These are phyloP conservation scores for Heterobasidion occidentale DNA, from an alignment of 1,284 basidiomycete species.

Conservation along the genomic window DNA sequence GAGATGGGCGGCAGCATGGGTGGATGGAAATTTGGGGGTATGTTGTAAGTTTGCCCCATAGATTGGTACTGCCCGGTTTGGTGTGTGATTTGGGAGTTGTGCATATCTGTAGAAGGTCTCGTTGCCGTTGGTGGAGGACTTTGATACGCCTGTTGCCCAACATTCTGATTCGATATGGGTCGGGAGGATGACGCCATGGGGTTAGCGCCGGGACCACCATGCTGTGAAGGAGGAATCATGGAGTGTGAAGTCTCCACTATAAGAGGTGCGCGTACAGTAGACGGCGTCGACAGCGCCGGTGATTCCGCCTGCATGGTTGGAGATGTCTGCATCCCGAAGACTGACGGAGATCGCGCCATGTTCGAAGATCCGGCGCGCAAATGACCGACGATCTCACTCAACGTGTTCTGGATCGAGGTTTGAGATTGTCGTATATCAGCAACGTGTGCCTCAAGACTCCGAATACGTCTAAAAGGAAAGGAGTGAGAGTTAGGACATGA, in stretches of 20 bases:
- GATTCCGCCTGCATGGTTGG: constrained; percentile 53
- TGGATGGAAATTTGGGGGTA: constrained; percentile 22
- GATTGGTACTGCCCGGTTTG: constrained; percentile 11
- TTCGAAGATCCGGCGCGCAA: constrained; percentile 44
- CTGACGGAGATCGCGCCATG: constrained; percentile 52
- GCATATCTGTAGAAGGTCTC: constrained; percentile 3
- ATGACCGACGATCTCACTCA: constrained; percentile 71
- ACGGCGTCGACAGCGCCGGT: constrained; percentile 56
- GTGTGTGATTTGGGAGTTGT: constrained; percentile 8
- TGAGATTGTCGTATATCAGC: constrained; percentile 68
- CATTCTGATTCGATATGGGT: background rate
- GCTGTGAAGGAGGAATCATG: constrained; percentile 15
- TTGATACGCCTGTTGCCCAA: constrained; percentile 16
- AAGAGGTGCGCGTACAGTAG: constrained; percentile 26
- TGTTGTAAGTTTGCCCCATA: constrained; percentile 12
- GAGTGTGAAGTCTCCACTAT: constrained; percentile 27
- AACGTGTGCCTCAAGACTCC: constrained; percentile 78
- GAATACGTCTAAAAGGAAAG: constrained; percentile 59
- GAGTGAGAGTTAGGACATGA: constrained; percentile 9
- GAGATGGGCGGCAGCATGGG: constrained; percentile 67
- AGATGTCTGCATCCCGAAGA: constrained; percentile 52
- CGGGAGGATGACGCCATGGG: background rate
- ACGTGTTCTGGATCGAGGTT: constrained; percentile 61
- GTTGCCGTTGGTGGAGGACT: constrained; percentile 7
- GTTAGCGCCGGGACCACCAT: background rate